These are phyloP conservation scores for Ceratocystis papillata DNA, from an alignment of 2,329 filamentous ascomycete species.

Conservation along the genomic window DNA sequence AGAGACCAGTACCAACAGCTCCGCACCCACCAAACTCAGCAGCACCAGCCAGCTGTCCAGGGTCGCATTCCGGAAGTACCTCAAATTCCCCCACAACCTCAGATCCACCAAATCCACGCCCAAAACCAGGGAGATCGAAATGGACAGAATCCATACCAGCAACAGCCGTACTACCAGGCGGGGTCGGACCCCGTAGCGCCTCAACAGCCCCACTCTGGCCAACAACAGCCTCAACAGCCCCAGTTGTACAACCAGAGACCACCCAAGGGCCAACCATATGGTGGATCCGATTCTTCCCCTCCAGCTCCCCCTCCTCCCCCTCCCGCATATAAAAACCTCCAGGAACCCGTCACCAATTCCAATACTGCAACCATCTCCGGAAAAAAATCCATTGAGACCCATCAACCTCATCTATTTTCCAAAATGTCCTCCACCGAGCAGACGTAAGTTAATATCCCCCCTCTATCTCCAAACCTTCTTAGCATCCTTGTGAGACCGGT, in stretches of 20 bases:
- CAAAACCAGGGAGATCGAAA: slow-evolving; percentile 14
- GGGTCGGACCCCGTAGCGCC: slow-evolving; percentile 13
- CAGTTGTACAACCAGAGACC: slow-evolving; percentile 19
- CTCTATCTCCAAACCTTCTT: background rate
- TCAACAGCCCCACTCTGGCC: slow-evolving; percentile 15
- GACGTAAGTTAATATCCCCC: slow-evolving; percentile 53
- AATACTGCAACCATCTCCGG: slow-evolving; percentile 17
- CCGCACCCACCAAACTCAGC: slow-evolving; percentile 7
- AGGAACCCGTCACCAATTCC: slow-evolving; percentile 19
- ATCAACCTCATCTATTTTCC: slow-evolving; percentile 19
- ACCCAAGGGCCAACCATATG: slow-evolving; percentile 23
- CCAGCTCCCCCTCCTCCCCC: slow-evolving; percentile 17
- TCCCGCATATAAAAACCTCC: slow-evolving; percentile 19
- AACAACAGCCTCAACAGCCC: slow-evolving; percentile 22
- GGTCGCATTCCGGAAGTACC: slow-evolving; percentile 13
- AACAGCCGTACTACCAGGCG: slow-evolving; percentile 12
- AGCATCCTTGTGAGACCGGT: slow-evolving; percentile 24
- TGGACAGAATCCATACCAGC: slow-evolving; percentile 9
- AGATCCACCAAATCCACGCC: slow-evolving; percentile 8
- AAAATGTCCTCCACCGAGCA: slow-evolving; percentile 39
- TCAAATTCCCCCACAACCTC: slow-evolving; percentile 14
- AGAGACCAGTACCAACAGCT: slow-evolving; percentile 12
- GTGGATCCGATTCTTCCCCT: slow-evolving; percentile 21
- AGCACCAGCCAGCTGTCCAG: background rate
- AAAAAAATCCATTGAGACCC: slow-evolving; percentile 15